These are phyloP conservation scores for Hypericum androsaemum DNA, from an alignment of 345 rosid genomes.

Conservation along the genomic window DNA sequence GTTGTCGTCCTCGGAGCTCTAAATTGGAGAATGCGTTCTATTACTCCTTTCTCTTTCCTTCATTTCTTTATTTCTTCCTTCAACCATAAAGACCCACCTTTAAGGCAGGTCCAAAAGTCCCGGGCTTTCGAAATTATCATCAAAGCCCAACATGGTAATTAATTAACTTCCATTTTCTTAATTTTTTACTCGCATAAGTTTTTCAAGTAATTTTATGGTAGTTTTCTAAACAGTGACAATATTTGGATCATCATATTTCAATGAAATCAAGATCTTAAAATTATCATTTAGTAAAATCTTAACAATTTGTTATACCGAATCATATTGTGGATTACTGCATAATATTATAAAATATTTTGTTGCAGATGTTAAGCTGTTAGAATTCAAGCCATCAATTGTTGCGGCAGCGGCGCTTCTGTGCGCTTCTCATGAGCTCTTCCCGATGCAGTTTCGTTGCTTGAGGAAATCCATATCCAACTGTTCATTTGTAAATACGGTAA, in stretches of 20 bases:
- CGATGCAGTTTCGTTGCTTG: constrained; percentile 37
- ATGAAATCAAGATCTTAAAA: too few relatives aligned
- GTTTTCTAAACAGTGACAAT: too few relatives aligned
- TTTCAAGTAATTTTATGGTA: too few relatives aligned
- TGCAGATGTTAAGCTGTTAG: constrained; percentile 44
- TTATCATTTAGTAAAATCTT: too few relatives aligned
- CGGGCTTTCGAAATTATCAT: constrained; percentile 49
- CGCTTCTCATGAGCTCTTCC: constrained; percentile 47
- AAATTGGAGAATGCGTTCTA: constrained; percentile 85
- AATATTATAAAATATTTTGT: background rate
- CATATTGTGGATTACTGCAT: too few relatives aligned
- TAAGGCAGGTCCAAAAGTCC: constrained; percentile 37
- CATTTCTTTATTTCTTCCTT: constrained; percentile 43
- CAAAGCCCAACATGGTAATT: constrained; percentile 50
- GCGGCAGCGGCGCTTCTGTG: constrained; percentile 67
- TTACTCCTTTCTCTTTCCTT: constrained; percentile 76
- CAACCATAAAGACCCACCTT: constrained; percentile 39
- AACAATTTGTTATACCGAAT: too few relatives aligned
- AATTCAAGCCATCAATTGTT: constrained; percentile 64
- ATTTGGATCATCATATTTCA: too few relatives aligned
- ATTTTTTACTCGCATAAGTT: background rate
- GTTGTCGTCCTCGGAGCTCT: constrained; percentile 57
- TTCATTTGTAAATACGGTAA: constrained; percentile 58
- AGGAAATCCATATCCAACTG: constrained; percentile 33
- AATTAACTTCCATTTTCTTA: background rate